These are phyloP conservation scores for Lepiota venenata DNA, from an alignment of 768 basidiomycete genomes.

Conservation along the genomic window DNA sequence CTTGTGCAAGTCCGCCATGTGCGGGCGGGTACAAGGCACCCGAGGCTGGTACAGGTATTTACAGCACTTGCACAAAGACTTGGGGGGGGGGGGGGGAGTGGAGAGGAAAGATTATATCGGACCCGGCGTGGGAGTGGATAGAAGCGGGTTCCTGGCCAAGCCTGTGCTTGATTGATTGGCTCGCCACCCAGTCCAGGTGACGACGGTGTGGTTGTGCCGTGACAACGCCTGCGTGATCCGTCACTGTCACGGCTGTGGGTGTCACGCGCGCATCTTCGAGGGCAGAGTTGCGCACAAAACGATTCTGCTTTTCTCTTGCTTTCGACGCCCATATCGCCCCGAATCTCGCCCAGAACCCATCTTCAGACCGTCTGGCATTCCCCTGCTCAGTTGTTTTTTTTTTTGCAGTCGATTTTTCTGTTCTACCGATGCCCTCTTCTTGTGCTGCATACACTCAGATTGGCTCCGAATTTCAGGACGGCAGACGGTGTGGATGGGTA, in stretches of 20 bases:
- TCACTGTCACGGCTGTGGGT: constrained; percentile 3
- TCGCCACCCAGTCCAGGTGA: no score
- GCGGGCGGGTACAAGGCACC: no score
- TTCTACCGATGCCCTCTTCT: background rate
- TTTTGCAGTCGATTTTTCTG: background rate
- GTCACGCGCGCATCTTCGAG: constrained; percentile 11
- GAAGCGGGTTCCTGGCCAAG: background rate
- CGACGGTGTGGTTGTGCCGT: no score
- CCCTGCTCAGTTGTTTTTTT: background rate
- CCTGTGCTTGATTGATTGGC: background rate
- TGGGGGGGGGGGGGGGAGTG: no score
- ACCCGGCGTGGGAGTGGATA: background rate
- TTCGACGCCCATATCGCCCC: constrained; percentile 7
- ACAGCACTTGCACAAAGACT: no score
- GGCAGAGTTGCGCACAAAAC: constrained; percentile 3
- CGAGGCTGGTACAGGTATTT: no score
- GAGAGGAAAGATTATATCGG: background rate
- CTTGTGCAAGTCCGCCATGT: no score
- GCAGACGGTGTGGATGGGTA: background rate
- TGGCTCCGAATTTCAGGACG: background rate
- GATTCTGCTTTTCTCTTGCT: constrained; percentile 6
- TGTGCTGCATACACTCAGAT: background rate
- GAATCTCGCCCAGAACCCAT: background rate
- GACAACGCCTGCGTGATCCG: background rate
- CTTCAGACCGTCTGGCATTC: background rate